phyloP scores from a whole-genome alignment of 768 basidiomycete genomes.

The Rhizopogon vinicolor region DNA sequence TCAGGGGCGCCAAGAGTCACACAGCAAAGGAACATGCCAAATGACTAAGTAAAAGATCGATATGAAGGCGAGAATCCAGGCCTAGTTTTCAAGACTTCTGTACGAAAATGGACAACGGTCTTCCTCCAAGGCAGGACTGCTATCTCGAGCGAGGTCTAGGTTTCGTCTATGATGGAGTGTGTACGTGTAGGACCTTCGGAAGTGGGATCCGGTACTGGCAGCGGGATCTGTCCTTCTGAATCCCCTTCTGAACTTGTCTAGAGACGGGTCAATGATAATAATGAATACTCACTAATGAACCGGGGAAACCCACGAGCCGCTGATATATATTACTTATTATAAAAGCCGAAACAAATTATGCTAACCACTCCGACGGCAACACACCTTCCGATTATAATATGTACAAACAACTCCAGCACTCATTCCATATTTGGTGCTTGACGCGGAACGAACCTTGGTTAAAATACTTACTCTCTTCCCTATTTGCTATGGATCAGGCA shows the following conservation, averaged over 20 bases:
- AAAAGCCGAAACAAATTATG: background rate
- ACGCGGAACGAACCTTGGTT: background rate
- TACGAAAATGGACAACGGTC: constrained; percentile 2
- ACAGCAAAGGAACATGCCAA: constrained; percentile 6
- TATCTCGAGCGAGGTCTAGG: constrained; percentile 8
- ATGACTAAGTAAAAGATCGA: constrained; percentile 14
- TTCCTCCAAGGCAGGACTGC: background rate
- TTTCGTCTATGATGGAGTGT: constrained; percentile 1
- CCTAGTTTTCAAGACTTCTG: constrained; percentile 3
- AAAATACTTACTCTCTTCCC: background rate
- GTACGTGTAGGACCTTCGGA: background rate
- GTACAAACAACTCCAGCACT: constrained; percentile 19
- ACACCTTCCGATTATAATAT: constrained; percentile 22
- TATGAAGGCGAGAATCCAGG: constrained; percentile 7
- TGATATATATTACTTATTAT: background rate
- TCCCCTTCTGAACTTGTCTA: background rate
- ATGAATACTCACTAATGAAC: background rate
- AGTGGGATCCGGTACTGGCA: background rate
- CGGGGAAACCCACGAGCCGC: background rate
- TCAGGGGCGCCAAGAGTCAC: constrained; percentile 28
- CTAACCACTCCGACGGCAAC: constrained; percentile 1
- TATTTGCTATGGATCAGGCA: constrained; percentile 24
- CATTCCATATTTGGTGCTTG: background rate
- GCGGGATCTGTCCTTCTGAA: constrained; percentile 1
- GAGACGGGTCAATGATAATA: background rate